Conservation (phyloP, 106 monocot genomes). For the Chionographis japonica region DNA sequence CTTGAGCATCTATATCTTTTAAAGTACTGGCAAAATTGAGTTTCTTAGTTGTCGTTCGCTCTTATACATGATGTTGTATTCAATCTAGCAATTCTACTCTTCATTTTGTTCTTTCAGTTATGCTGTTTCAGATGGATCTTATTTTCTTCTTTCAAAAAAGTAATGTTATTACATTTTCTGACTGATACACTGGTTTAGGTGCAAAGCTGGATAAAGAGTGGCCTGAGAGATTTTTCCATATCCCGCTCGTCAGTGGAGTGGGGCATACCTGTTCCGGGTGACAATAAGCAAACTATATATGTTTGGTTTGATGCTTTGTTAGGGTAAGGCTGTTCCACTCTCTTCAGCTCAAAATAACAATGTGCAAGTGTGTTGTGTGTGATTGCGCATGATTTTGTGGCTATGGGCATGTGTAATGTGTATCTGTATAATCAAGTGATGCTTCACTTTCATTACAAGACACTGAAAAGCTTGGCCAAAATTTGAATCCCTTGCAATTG, state of each 20-base stretch:
- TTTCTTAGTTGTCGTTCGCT: too few relatives aligned
- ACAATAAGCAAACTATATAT: slow-evolving; percentile 87
- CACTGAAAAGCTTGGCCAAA: too few relatives aligned
- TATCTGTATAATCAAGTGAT: too few relatives aligned
- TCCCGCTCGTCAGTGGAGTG: slow-evolving; percentile 95
- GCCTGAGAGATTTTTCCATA: slow-evolving; percentile 91
- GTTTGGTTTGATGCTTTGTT: slow-evolving; percentile 99
- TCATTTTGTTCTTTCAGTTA: too few relatives aligned
- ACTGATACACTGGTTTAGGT: slow-evolving; percentile 43
- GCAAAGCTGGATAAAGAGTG: slow-evolving; percentile 89
- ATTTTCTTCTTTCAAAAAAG: neutral
- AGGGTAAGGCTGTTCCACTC: slow-evolving; percentile 55
- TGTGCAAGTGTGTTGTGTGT: neutral
- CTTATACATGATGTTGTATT: too few relatives aligned
- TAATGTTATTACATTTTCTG: slow-evolving; percentile 13
- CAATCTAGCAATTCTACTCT: too few relatives aligned
- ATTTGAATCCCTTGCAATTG: too few relatives aligned
- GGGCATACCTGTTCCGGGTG: slow-evolving; percentile 96
- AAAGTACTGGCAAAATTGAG: too few relatives aligned
- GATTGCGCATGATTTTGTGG: too few relatives aligned
- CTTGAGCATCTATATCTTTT: too few relatives aligned
- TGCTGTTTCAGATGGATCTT: neutral
- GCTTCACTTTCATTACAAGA: too few relatives aligned
- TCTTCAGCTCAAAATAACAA: slow-evolving; percentile 5
- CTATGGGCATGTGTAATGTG: too few relatives aligned